Conservation (phyloP, 176 grass and related monocot species). For the Tuctoria greenei region DNA sequence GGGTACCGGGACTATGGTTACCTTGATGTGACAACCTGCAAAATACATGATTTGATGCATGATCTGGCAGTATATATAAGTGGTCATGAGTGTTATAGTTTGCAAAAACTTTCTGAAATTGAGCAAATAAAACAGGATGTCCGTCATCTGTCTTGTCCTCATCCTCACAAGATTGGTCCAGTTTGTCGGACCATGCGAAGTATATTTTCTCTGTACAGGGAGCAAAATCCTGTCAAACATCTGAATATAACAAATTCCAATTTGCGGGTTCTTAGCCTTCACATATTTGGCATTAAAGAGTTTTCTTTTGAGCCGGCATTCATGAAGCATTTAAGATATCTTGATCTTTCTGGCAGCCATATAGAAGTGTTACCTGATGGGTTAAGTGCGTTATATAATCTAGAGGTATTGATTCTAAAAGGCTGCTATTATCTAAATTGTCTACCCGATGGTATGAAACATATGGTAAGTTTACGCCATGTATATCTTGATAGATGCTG, state of each 20-base stretch:
- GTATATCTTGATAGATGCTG: background rate
- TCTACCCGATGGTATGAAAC: constrained; percentile 9
- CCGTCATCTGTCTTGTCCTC: background rate
- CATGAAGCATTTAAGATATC: constrained; percentile 15
- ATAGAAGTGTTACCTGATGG: background rate
- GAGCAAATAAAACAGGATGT: background rate
- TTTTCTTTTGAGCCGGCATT: background rate
- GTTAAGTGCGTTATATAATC: background rate
- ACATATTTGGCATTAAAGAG: background rate
- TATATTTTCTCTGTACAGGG: background rate
- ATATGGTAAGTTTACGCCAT: constrained; percentile 5
- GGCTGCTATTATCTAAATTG: rapidly evolving
- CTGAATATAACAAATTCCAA: background rate
- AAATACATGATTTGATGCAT: constrained; percentile 1
- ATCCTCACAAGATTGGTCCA: background rate
- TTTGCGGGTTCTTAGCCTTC: background rate
- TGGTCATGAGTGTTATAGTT: background rate
- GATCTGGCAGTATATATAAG: background rate
- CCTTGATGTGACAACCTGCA: background rate
- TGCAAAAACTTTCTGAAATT: background rate
- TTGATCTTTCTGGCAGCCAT: background rate
- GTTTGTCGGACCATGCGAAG: background rate
- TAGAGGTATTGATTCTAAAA: background rate
- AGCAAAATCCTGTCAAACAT: background rate
- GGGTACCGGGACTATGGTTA: background rate